Percentiles rank a stretch among this genome's conserved stretches.
Conservation (phyloP, 2,329 filamentous ascomycete genomes). For the Escovopsis sp. region DNA sequence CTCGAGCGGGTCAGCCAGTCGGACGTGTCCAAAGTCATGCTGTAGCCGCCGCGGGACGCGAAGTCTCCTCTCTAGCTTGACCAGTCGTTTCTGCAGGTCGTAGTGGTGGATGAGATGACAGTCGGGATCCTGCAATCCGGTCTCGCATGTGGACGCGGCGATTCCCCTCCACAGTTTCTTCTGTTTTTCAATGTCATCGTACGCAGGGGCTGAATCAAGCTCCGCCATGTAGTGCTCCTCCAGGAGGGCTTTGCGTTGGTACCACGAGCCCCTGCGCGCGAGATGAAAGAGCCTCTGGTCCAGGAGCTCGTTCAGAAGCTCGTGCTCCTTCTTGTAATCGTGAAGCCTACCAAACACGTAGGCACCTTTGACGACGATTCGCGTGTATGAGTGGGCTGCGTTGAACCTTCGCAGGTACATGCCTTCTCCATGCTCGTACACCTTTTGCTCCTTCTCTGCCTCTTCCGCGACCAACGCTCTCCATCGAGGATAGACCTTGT, state of each 20-base stretch:
- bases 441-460: constrained; percentile 55
- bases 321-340: constrained; percentile 61
- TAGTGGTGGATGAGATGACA: constrained; percentile 91
- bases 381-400: constrained; percentile 82
- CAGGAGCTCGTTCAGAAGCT: constrained; percentile 59
- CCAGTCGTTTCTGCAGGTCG: constrained; percentile 84
- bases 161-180: constrained; percentile 72
- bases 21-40: constrained; percentile 83
- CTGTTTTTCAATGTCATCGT: constrained; percentile 31
- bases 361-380: constrained; percentile 79
- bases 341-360: constrained; percentile 70
- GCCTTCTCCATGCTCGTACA: constrained; percentile 73
- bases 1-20: constrained; percentile 59
- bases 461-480: constrained; percentile 56
- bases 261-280: constrained; percentile 77
- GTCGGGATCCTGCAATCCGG: constrained; percentile 70
- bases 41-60: constrained; percentile 73
- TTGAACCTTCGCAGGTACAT: constrained; percentile 82
- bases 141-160: constrained; percentile 68
- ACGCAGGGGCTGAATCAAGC: constrained; percentile 28
- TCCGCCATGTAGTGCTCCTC: constrained; percentile 90
- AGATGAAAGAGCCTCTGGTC: constrained; percentile 72
- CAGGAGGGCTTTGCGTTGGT: constrained; percentile 82
- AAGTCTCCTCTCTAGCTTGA: constrained; percentile 73
- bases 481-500: constrained; percentile 72